phyloP scores from a whole-genome alignment of 2,329 filamentous ascomycete genomes.

The Allantophomopsis cytisporea region DNA sequence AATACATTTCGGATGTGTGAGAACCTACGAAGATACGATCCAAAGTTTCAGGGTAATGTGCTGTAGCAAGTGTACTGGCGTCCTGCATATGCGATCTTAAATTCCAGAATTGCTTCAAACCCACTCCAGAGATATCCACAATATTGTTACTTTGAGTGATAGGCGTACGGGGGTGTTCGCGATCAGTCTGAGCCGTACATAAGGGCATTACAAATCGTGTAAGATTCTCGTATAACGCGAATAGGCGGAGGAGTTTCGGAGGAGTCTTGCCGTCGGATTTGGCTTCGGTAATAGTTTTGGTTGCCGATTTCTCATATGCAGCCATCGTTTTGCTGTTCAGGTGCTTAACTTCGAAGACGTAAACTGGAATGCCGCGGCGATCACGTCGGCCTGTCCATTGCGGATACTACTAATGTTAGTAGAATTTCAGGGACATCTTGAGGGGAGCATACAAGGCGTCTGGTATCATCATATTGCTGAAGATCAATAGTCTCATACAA shows the following conservation, averaged over 20 bases:
- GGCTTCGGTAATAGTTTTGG: conserved; percentile 42
- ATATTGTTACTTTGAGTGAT: conserved; percentile 92
- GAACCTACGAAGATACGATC: conserved; percentile 54
- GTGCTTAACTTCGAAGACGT: conserved; percentile 76
- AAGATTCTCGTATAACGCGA: conserved; percentile 88
- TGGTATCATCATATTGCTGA: conserved; percentile 69
- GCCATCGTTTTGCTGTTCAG: conserved; percentile 72
- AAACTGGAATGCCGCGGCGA: conserved; percentile 81
- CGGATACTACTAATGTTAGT: conserved; percentile 50
- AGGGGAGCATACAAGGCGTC: conserved; percentile 47
- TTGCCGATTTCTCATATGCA: conserved; percentile 56
- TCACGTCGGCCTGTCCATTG: conserved; percentile 92
- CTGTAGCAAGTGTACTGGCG: conserved; percentile 75
- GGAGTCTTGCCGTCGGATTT: conserved; percentile 53
- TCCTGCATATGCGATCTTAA: conserved; percentile 89
- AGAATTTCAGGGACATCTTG: conserved; percentile 2
- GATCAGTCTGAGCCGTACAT: conserved; percentile 60
- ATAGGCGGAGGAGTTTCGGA: conserved; percentile 69
- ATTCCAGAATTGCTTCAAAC: conserved; percentile 92
- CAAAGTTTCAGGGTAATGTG: conserved; percentile 88
- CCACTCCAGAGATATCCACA: conserved; percentile 80
- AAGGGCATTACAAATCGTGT: conserved; percentile 78
- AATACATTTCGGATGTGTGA: not conserved
- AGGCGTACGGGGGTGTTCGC: conserved; percentile 65
- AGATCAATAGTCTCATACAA: conserved; percentile 82